Conservation (phyloP, 331 rosid genomes). For the Phaseolus coccineus region DNA sequence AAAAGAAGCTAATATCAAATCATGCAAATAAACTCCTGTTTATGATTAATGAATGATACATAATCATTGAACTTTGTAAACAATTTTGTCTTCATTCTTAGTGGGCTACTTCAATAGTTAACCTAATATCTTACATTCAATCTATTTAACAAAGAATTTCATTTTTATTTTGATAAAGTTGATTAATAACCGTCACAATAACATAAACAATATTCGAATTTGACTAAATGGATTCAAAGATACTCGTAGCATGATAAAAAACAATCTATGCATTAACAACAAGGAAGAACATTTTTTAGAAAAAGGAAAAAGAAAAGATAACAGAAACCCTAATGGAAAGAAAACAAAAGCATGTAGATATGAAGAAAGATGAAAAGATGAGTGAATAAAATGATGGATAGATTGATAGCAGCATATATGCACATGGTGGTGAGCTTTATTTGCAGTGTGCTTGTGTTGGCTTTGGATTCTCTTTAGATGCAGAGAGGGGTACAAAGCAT, state of each 20-base stretch:
- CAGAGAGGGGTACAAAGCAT: neutral
- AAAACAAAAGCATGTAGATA: neutral
- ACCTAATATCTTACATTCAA: neutral
- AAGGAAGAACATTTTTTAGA: neutral
- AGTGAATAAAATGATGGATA: neutral
- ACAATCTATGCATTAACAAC: neutral
- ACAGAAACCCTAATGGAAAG: neutral
- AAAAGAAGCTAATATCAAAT: neutral
- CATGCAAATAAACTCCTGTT: neutral
- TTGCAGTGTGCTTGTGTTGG: constrained; percentile 3
- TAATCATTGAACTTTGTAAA: no score
- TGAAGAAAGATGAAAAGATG: neutral
- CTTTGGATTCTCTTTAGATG: neutral
- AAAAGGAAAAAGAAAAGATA: neutral
- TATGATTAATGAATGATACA: neutral
- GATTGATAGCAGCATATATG: neutral
- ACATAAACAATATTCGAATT: no score
- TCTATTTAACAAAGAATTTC: no score
- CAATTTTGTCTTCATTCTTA: no score
- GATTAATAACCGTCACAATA: no score
- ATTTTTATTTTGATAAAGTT: no score
- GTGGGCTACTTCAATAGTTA: neutral
- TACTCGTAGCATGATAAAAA: no score
- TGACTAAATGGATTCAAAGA: no score
- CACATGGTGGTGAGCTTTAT: constrained; percentile 21